A percentile compares a stretch with the other conserved stretches of the same genome.
phyloP scores from a whole-genome alignment of 2,329 filamentous ascomycete genomes.

The Trichoderma koningii region DNA sequence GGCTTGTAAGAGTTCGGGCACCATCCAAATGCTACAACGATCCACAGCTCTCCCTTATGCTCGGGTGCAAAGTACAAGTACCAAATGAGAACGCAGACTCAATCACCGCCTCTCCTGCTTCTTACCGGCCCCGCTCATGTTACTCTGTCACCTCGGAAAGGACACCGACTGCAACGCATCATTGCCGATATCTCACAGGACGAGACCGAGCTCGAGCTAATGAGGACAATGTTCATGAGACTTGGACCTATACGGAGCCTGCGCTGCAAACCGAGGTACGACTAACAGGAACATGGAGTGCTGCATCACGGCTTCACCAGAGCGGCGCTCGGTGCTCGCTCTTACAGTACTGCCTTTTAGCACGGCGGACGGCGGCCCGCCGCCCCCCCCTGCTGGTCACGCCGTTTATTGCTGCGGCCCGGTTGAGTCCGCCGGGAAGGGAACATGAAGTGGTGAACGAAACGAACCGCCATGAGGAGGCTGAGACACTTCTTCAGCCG shows the following conservation, averaged over 20 bases:
- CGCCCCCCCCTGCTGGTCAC: neutral
- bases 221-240: neutral
- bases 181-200: neutral
- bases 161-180: neutral
- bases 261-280: neutral
- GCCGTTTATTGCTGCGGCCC: neutral
- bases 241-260: no score
- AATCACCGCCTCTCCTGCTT: neutral
- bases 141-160: neutral
- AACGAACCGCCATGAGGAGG: neutral
- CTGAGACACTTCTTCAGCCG: conserved; percentile 14
- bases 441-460: neutral
- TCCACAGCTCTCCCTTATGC: conserved; percentile 9
- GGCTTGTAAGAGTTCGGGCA: conserved; percentile 1
- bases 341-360: neutral
- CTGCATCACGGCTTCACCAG: neutral
- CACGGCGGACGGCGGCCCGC: conserved; percentile 9
- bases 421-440: neutral
- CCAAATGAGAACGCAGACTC: neutral
- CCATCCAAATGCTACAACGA: neutral
- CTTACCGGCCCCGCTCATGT: neutral
- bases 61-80: neutral
- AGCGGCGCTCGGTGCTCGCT: conserved; percentile 13
- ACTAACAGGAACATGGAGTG: neutral
- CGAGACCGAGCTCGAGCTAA: neutral